phyloP scores from a whole-genome alignment of 176 grass and related monocot genomes.

The Typha latifolia region DNA sequence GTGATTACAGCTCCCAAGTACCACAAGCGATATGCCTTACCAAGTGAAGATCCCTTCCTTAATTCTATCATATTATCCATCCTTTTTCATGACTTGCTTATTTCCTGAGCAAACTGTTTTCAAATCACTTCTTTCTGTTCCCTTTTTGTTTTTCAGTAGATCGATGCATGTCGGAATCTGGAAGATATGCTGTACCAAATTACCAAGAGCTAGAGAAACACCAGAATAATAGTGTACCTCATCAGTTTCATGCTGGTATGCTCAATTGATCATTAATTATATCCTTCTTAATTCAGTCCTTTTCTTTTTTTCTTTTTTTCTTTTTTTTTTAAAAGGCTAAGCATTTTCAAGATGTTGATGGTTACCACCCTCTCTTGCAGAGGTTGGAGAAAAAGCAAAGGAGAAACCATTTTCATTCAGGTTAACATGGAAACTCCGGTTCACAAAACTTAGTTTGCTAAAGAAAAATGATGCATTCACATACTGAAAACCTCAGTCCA shows the following conservation, averaged over 20 bases:
- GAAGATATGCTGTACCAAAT: slow-evolving; percentile 45
- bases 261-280: not conserved
- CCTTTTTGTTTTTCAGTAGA: slow-evolving; percentile 18
- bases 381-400: slow-evolving; percentile 29
- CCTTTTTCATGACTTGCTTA: not conserved
- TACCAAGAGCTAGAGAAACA: slow-evolving; percentile 48
- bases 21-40: slow-evolving; percentile 78
- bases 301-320: not conserved
- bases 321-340: not conserved
- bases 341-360: not conserved
- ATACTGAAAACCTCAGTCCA: not conserved
- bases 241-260: slow-evolving; percentile 26
- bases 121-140: not conserved
- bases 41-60: slow-evolving; percentile 23
- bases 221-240: slow-evolving; percentile 32
- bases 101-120: not conserved
- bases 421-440: slow-evolving; percentile 18
- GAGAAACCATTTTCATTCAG: slow-evolving; percentile 62
- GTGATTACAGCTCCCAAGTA: slow-evolving; percentile 74
- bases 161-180: slow-evolving; percentile 42
- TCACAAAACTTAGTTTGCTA: not conserved
- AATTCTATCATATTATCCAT: not conserved
- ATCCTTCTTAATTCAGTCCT: not conserved
- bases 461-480: not conserved
- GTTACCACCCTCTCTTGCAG: slow-evolving; percentile 13